Conservation (phyloP, 441 rosid genomes). For the Bruguiera hainesii region DNA sequence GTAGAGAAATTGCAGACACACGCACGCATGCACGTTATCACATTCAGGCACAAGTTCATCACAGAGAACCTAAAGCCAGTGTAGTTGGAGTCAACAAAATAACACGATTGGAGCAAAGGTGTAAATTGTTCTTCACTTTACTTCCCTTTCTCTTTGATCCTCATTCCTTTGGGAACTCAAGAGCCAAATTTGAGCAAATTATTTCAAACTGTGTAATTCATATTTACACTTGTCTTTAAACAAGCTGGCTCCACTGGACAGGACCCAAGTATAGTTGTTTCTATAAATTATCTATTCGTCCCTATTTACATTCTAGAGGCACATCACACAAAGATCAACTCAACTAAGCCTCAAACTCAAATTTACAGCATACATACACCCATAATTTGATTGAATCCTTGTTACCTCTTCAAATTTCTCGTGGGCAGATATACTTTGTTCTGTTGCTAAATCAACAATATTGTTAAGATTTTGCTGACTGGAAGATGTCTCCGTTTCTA, state of each 20-base stretch:
- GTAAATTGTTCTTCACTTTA: no score
- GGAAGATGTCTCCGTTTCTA: constrained; percentile 67
- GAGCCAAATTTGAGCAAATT: neutral
- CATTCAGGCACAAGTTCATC: neutral
- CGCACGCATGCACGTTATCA: no score
- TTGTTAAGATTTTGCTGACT: constrained; percentile 67
- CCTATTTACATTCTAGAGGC: neutral
- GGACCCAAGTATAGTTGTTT: neutral
- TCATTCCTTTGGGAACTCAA: neutral
- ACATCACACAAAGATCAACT: neutral
- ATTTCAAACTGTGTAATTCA: constrained; percentile 13
- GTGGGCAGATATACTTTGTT: constrained; percentile 51
- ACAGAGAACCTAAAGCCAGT: neutral
- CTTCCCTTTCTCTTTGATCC: neutral
- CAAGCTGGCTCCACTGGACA: constrained; percentile 7
- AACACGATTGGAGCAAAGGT: no score
- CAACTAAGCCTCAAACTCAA: no score
- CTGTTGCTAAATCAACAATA: constrained; percentile 50
- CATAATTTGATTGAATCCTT: constrained; percentile 5
- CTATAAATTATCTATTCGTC: neutral
- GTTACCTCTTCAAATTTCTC: constrained; percentile 79
- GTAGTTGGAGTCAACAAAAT: no score
- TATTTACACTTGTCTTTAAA: neutral
- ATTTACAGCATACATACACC: neutral
- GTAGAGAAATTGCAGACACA: no score